These are phyloP conservation scores for Microcos paniculata DNA, from an alignment of 345 rosid species.

Conservation along the genomic window DNA sequence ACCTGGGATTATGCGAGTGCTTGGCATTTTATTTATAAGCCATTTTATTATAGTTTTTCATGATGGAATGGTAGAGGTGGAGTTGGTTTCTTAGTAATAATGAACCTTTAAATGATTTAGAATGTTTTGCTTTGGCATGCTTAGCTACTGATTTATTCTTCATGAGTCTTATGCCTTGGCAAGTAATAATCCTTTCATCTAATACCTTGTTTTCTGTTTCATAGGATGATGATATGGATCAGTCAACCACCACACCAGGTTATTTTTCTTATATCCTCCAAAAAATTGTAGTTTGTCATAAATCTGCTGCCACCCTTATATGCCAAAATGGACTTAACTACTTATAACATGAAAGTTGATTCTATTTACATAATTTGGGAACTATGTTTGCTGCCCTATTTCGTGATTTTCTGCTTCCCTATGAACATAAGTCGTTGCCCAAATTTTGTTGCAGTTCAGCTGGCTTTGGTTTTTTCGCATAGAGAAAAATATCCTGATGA, in stretches of 20 bases:
- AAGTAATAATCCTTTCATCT: conserved; percentile 7
- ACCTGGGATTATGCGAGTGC: no score
- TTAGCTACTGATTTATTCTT: not conserved
- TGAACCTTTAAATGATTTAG: not conserved
- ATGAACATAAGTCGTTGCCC: conserved; percentile 16
- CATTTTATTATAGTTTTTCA: not conserved
- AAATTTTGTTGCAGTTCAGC: conserved; percentile 65
- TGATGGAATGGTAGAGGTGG: not conserved
- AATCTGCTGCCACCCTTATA: not conserved
- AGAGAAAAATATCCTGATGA: conserved; percentile 90
- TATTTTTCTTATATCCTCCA: conserved; percentile 19
- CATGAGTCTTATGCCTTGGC: not conserved
- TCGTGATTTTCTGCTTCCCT: conserved; percentile 6
- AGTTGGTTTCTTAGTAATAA: conserved; percentile 7
- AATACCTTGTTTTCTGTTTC: conserved; percentile 13
- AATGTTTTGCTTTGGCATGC: not conserved
- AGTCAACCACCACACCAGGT: conserved; percentile 68
- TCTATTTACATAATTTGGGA: not conserved
- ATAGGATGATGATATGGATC: conserved; percentile 83
- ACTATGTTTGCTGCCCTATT: not conserved
- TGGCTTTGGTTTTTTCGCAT: conserved; percentile 87
- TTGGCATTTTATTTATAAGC: not conserved
- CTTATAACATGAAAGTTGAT: not conserved
- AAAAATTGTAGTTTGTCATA: not conserved
- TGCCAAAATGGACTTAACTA: not conserved